Percentiles rank a stretch among this genome's conserved stretches.
These are phyloP conservation scores for Helianthus annuus DNA, from an alignment of 129 eudicot genomes.

Conservation along the genomic window HanXRQr2.0-SUNRISE NC_035440.2:87743755-87744254, in stretches of 20 bases:
- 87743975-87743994: constrained; percentile 74
- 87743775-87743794: background rate
- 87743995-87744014: constrained; percentile 98
- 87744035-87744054: background rate
- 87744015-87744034: constrained; percentile 73
- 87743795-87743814: constrained; percentile 78
- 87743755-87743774: background rate
- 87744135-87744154: constrained; percentile 96
- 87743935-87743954: constrained; percentile 78
- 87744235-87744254: constrained; percentile 97
- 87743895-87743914: constrained; percentile 33
- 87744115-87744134: constrained; percentile 86
- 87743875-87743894: constrained; percentile 72
- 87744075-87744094: constrained; percentile 40
- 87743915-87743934: constrained; percentile 62
- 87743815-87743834: constrained; percentile 94
- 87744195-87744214: constrained; percentile 88
- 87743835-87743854: constrained; percentile 85
- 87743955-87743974: constrained; percentile 80
- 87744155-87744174: constrained; percentile 79
- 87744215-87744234: constrained; percentile 92
- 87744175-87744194: constrained; percentile 95
- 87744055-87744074: background rate
- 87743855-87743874: constrained; percentile 82
- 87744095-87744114: constrained; percentile 88